Evolutionary conservation across 495 filamentous ascomycete species (phyloP), one percentile per base, ranked within the genome.

Genomic region (Neurospora tetrasperma): DNA sequence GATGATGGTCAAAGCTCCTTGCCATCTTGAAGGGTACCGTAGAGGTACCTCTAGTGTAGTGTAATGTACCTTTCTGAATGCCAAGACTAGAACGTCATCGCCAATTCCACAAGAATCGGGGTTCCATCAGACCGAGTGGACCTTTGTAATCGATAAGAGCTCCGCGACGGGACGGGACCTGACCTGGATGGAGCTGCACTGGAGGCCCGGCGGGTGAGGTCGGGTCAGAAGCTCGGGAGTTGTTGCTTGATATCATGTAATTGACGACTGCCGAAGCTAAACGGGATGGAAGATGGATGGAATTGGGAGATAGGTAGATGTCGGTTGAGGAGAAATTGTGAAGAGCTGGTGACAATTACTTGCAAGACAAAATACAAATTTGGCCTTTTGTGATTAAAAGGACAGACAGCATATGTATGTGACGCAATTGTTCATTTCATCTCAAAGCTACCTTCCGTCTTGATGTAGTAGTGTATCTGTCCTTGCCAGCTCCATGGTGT

Each of bases 111-210:
- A 27, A 27, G n/a, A 54, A 4, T 4, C 46, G 1, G 9, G 20
- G 46, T 35, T 62, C 54, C 54, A 66, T 66, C 54, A 62, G 54
- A 66, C 54, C 54, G 54, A 66, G 27, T 66, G 54, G 54, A 8
- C 35, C 54, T 66, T 66, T 66, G 54, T 66, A 35, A 66, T 66
- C 54, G 54, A 66, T 66, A 66, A 66, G 54, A 66, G 54, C 54
- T 62, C 23, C 23, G 54, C 23, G 48, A 40, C 8, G 39, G 39
- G 40, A 43, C 23, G 23, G 23, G 23, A 23, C 23, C 23, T 23
- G 23, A 23, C 14, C 42, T 43, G 14, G 12, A 54, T 23, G 48
- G 48, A 59, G 48, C 54, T 59, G 35, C 35, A 5, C 35, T 38
- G 35, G 35, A 38, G 4, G 20, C 27, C 2, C 14, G 20, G 23